Conservation (phyloP, 352 stramenopile genomes). For the Globisporangium nodosum region DNA sequence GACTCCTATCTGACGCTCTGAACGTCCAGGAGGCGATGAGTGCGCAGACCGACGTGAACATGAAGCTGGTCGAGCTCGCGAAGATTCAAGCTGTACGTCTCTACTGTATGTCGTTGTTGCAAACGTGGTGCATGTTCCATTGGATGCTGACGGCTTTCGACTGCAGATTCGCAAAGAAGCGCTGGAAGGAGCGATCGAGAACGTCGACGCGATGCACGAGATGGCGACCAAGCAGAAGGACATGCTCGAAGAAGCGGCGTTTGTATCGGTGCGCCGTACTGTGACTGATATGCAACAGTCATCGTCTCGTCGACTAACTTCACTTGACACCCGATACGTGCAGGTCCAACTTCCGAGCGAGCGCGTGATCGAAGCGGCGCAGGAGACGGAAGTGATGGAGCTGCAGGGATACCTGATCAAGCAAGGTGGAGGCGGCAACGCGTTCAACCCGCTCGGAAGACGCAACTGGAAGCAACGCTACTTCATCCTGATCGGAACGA, state of each 20-base stretch:
- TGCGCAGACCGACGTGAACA: slow-evolving; percentile 56
- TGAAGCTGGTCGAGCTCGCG: slow-evolving; percentile 55
- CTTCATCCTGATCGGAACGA: slow-evolving; percentile 71
- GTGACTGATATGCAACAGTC: no score
- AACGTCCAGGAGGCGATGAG: slow-evolving; percentile 31
- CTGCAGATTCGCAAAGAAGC: slow-evolving; percentile 64
- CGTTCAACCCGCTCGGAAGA: slow-evolving; percentile 68
- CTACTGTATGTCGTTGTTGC: not conserved
- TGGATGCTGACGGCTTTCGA: not conserved
- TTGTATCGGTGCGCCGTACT: slow-evolving; percentile 48
- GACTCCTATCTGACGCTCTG: not conserved
- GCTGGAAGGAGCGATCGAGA: slow-evolving; percentile 56
- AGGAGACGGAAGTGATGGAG: slow-evolving; percentile 55
- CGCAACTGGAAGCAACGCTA: slow-evolving; percentile 89
- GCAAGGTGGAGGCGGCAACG: slow-evolving; percentile 71
- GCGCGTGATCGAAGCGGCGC: slow-evolving; percentile 72
- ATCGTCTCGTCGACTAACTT: not conserved
- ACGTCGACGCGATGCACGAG: slow-evolving; percentile 58
- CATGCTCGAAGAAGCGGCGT: slow-evolving; percentile 70
- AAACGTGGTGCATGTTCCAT: not conserved
- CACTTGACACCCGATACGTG: not conserved
- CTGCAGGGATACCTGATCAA: slow-evolving; percentile 86
- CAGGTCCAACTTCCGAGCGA: slow-evolving; percentile 72
- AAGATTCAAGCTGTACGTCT: slow-evolving; percentile 56
- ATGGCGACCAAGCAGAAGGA: slow-evolving; percentile 66